Conservation (phyloP, 2,329 filamentous ascomycete species). For the Blastomyces parvus region DNA sequence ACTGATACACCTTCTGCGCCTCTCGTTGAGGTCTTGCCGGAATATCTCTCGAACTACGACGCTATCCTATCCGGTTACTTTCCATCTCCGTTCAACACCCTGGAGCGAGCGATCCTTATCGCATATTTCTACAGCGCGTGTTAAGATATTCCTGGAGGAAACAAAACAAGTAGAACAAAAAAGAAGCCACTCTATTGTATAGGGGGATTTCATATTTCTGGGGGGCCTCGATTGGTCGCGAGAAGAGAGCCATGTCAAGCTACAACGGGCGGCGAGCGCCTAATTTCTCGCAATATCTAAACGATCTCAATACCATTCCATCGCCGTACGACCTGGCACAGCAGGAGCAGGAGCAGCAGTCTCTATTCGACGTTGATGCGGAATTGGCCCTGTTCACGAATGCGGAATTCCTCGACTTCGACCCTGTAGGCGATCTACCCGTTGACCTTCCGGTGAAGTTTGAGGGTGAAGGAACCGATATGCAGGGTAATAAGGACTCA, state of each 20-base stretch:
- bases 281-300: conserved; percentile 84
- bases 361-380: conserved; percentile 55
- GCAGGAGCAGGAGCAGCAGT: conserved; percentile 45
- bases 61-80: not conserved
- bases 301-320: conserved; percentile 66
- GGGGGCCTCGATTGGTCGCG: not conserved
- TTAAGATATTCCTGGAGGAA: too few relatives aligned
- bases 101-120: not conserved
- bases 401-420: conserved; percentile 71
- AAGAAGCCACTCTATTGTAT: not conserved
- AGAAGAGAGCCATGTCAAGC: conserved; percentile 50
- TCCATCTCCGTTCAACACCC: not conserved
- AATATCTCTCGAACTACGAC: not conserved
- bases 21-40: not conserved
- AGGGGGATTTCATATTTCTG: not conserved
- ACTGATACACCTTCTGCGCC: not conserved
- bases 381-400: conserved; percentile 74
- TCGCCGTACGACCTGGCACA: conserved; percentile 54
- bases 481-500: conserved; percentile 19
- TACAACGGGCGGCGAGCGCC: conserved; percentile 69
- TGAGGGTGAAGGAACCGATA: conserved; percentile 17
- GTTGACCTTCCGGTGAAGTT: conserved; percentile 22
- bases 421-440: conserved; percentile 34
- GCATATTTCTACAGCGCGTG: not conserved
- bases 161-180: not conserved